Evolutionary conservation across 345 rosid species (phyloP).

Genomic region (Gossypioides kirkii): DNA sequence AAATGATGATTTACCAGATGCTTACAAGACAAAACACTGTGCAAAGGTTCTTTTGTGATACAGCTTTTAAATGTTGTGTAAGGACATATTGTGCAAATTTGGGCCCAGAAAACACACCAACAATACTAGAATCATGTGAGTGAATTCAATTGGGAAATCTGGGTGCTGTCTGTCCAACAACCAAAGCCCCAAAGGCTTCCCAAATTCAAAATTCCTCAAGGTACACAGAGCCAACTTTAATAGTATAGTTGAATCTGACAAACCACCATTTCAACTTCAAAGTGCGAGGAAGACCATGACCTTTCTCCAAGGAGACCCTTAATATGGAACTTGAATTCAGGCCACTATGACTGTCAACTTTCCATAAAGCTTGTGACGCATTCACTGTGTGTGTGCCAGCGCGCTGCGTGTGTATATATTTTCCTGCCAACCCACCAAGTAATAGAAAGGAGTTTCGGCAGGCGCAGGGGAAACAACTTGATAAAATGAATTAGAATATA

Average conservation of each 20-base stretch:
- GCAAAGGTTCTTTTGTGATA: neutral
- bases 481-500: neutral
- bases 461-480: constrained; percentile 1
- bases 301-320: neutral
- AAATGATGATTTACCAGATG: neutral
- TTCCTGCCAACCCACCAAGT: constrained; percentile 4
- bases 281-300: constrained; percentile 5
- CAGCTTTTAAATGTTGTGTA: neutral
- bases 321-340: neutral
- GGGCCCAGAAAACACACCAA: neutral
- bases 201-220: neutral
- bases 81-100: neutral
- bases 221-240: neutral
- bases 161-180: neutral
- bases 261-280: constrained; percentile 9
- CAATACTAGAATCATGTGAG: neutral
- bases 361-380: neutral
- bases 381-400: neutral
- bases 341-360: neutral
- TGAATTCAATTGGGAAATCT: neutral
- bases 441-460: neutral
- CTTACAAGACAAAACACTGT: neutral
- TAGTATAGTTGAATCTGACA: neutral
- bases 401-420: neutral
- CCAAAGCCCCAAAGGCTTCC: neutral